Percentiles rank a stretch among this genome's conserved stretches.
phyloP scores from a whole-genome alignment of 2,329 filamentous ascomycete species.

The Lachnellula occidentalis region DNA sequence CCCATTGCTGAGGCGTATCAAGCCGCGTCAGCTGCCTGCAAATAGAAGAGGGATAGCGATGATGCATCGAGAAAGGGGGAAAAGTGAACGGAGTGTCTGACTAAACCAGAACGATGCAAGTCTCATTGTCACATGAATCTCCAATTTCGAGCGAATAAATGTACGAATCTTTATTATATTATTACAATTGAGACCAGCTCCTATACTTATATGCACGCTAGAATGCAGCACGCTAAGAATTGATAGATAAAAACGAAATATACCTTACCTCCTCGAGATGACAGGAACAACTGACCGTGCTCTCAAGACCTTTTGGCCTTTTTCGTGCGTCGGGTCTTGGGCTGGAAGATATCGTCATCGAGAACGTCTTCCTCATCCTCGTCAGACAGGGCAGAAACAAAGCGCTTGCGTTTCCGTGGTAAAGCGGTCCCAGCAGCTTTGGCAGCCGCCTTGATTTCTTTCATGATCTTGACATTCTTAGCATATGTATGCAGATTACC shows the following conservation, averaged over 20 bases:
- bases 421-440: neutral
- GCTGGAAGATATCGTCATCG: constrained; percentile 8
- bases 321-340: neutral
- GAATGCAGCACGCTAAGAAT: neutral
- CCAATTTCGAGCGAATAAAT: too few relatives aligned
- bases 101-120: too few relatives aligned
- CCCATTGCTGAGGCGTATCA: too few relatives aligned
- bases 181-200: neutral
- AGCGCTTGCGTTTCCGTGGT: neutral
- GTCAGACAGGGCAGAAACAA: neutral
- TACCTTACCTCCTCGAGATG: neutral
- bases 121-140: too few relatives aligned
- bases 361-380: constrained; percentile 5
- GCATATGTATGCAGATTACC: constrained; percentile 27
- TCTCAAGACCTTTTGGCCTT: neutral
- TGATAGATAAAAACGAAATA: neutral
- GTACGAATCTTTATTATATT: neutral
- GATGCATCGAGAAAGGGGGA: too few relatives aligned
- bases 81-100: too few relatives aligned
- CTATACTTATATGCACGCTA: neutral
- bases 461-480: constrained; percentile 1
- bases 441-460: neutral
- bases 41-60: too few relatives aligned
- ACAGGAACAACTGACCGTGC: neutral
- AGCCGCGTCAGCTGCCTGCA: too few relatives aligned